phyloP scores from a whole-genome alignment of 257 asterid genomes.

The Solanum pennellii region DNA sequence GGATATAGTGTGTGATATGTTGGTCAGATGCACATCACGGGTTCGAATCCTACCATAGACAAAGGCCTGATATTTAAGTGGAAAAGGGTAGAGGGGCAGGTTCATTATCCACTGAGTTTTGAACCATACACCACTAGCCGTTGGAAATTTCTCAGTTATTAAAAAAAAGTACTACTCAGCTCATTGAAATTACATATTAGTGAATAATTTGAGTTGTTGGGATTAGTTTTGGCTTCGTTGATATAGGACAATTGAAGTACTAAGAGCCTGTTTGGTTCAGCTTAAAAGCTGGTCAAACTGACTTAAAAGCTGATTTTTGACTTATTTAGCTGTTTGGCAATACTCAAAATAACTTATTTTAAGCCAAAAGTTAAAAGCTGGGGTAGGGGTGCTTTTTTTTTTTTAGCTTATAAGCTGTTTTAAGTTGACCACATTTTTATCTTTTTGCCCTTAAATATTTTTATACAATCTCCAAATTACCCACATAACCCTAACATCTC shows the following conservation, averaged over 20 bases:
- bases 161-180: not conserved
- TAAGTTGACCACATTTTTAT: no score
- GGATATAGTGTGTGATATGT: not conserved
- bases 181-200: not conserved
- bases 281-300: no score
- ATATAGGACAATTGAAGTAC: not conserved
- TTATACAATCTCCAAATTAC: no score
- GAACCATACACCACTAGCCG: not conserved
- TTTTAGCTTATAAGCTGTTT: no score
- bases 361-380: no score
- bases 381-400: no score
- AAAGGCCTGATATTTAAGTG: not conserved
- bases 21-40: not conserved
- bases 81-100: not conserved
- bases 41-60: not conserved
- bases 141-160: not conserved
- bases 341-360: no score
- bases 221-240: not conserved
- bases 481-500: no score
- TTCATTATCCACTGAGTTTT: not conserved
- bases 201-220: not conserved
- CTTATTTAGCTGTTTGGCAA: no score
- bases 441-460: no score
- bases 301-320: no score
- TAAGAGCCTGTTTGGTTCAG: no score